Conservation (phyloP, 345 rosid species). For the Populus davidiana region DNA sequence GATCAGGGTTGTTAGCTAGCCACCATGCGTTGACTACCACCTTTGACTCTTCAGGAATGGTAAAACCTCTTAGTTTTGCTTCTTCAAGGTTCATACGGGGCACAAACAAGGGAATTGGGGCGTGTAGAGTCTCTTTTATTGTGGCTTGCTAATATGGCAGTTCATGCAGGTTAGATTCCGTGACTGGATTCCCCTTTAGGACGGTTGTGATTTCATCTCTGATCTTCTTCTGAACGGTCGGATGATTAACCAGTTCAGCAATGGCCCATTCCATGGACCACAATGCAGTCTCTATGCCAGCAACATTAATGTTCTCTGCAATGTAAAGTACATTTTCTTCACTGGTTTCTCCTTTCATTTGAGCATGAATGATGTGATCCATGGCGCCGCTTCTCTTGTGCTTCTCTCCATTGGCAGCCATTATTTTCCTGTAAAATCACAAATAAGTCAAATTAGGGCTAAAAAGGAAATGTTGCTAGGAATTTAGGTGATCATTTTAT, state of each 20-base stretch:
- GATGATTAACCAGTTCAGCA: slow-evolving; percentile 62
- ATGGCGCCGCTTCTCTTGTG: slow-evolving; percentile 52
- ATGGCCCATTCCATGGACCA: slow-evolving; percentile 82
- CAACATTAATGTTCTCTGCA: too few relatives aligned
- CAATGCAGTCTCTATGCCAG: slow-evolving; percentile 58
- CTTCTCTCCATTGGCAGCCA: slow-evolving; percentile 46
- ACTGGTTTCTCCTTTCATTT: slow-evolving; percentile 56
- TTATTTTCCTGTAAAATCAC: slow-evolving; percentile 34
- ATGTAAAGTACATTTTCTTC: slow-evolving; percentile 61
- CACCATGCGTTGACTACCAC: slow-evolving; percentile 69
- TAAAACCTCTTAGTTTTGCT: slow-evolving; percentile 50
- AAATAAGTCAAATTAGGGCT: not conserved
- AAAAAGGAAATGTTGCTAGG: not conserved
- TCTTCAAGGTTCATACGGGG: slow-evolving; percentile 70
- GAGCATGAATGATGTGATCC: slow-evolving; percentile 55
- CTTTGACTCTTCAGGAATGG: slow-evolving; percentile 55
- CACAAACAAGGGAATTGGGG: slow-evolving; percentile 57
- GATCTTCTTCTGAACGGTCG: slow-evolving; percentile 43
- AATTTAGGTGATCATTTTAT: not conserved
- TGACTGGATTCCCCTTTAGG: slow-evolving; percentile 34
- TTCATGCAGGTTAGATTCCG: slow-evolving; percentile 40
- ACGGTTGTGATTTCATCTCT: slow-evolving; percentile 41
- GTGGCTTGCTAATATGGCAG: slow-evolving; percentile 55
- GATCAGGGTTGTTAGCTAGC: slow-evolving; percentile 56
- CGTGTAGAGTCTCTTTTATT: slow-evolving; percentile 57